Conservation (phyloP, 1,284 basidiomycete genomes). For the Rhodofomes roseus region DNA sequence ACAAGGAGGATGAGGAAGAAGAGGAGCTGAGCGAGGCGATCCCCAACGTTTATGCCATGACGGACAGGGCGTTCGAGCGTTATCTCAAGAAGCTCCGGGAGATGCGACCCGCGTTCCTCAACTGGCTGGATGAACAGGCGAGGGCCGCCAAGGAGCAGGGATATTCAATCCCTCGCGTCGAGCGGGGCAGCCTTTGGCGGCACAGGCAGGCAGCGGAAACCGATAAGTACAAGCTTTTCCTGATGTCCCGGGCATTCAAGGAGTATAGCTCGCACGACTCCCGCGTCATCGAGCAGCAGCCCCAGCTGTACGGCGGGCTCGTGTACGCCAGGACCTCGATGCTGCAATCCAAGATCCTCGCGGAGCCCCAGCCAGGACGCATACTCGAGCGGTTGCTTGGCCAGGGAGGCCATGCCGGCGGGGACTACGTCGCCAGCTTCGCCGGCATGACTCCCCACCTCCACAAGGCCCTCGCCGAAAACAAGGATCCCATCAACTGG, state of each 20-base stretch:
- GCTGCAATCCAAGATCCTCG: slow-evolving; percentile 51
- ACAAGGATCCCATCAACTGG: slow-evolving; percentile 4
- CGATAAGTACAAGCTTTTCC: slow-evolving; percentile 27
- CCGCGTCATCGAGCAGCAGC: slow-evolving; percentile 54
- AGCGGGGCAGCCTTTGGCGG: slow-evolving; percentile 31
- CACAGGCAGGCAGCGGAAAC: slow-evolving; percentile 16
- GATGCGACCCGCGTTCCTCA: slow-evolving; percentile 52
- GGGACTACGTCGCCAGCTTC: slow-evolving; percentile 19
- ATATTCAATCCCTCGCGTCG: slow-evolving; percentile 3
- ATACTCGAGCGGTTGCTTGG: slow-evolving; percentile 34
- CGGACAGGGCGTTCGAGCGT: slow-evolving; percentile 46
- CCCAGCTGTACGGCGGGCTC: slow-evolving; percentile 62
- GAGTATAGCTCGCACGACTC: slow-evolving; percentile 25
- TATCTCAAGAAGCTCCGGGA: slow-evolving; percentile 56
- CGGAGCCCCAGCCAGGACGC: slow-evolving; percentile 54
- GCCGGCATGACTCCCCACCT: slow-evolving; percentile 27
- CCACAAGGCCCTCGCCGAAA: slow-evolving; percentile 1
- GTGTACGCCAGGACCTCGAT: slow-evolving; percentile 49
- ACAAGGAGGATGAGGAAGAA: no score
- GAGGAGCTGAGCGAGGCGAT: slow-evolving; percentile 27
- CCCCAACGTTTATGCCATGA: slow-evolving; percentile 34
- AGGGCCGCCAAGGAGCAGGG: slow-evolving; percentile 15
- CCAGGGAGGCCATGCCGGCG: neutral
- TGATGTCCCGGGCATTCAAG: slow-evolving; percentile 21
- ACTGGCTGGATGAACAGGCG: slow-evolving; percentile 29